Conservation (phyloP, 768 basidiomycete genomes). For the Psilocybe subaeruginosa region DNA sequence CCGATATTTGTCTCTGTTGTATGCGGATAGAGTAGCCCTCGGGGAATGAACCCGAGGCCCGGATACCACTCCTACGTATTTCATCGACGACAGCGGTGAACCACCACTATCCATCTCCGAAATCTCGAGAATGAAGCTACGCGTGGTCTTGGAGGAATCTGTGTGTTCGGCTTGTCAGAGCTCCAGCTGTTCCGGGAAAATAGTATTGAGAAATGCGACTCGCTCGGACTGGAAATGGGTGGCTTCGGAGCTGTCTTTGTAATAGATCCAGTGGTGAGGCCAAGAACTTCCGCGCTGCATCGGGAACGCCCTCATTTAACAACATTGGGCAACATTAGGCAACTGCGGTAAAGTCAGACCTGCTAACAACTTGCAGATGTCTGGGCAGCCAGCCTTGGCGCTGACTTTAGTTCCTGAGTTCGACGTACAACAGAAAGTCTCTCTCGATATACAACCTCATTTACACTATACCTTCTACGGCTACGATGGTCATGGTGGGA, state of each 20-base stretch:
- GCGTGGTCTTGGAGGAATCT: background rate
- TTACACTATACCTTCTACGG: background rate
- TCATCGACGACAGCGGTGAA: background rate
- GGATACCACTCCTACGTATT: background rate
- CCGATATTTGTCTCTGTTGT: constrained; percentile 1
- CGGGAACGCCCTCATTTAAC: background rate
- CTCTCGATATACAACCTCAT: too few species aligned
- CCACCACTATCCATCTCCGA: background rate
- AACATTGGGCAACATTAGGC: background rate
- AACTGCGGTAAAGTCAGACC: too few species aligned
- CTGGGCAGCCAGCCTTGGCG: too few species aligned
- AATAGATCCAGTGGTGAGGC: background rate
- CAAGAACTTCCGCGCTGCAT: background rate
- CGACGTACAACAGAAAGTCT: too few species aligned
- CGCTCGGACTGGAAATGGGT: background rate
- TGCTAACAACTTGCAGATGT: too few species aligned
- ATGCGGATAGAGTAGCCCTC: background rate
- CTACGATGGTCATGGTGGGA: background rate
- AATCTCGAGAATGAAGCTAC: background rate
- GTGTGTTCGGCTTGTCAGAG: background rate
- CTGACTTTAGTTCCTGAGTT: too few species aligned
- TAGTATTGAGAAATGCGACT: background rate
- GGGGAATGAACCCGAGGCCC: background rate
- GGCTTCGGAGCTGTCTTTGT: background rate
- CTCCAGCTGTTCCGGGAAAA: background rate